Base-by-base conservation (phyloP, 768 basidiomycete species). In the Pleurotus citrinopileatus region DNA sequence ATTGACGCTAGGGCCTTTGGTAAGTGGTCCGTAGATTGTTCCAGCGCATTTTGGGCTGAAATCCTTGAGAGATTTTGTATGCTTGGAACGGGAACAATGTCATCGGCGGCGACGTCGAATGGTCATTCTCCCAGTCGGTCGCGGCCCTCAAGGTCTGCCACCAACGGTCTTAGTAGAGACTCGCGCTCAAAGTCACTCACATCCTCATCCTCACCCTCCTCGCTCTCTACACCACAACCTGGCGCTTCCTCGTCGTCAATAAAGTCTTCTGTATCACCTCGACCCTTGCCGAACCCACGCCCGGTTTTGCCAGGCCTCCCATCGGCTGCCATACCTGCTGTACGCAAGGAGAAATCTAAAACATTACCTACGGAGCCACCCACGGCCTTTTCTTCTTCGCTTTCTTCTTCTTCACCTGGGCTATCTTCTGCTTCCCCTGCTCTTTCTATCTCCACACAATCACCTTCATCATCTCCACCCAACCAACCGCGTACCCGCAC, bases 281-380 rank as follows among this genome's bases (percentile, higher is more conserved):
- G 48, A 22, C 48, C 48, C 48, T 50, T 50, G 29, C 48, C 48
- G 10, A n/a, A 37, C 22, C 48, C 48, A 22, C 34, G 48, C n/a
- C 48, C 20, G 15, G 17, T n/a, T n/a, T 26, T 28, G 13, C 22
- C 45, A 26, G 13, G 23, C n/a, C 4, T 37, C 43, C 26, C 43
- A 44, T 20, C 43, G 4, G 12, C 43, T 13, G 12, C 48, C 20
- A 25, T 22, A 4, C 48, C 28, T 17, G 34, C 48, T 8, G 17
- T 12, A 20, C 43, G 43, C 43, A 44, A 44, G 43, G 43, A 44
- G 34, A 50, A 37, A 50, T 19, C 27, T n/a, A n/a, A 22, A 50
- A 32, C 29, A 15, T 23, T 36, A 17, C 32, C 29, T 7, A 5
- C 38, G 17, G 38, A 40, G 36, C 29, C 29, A 10, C 28, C 48